phyloP scores from a whole-genome alignment of 257 asterid species.

The Echites panduratus region DNA sequence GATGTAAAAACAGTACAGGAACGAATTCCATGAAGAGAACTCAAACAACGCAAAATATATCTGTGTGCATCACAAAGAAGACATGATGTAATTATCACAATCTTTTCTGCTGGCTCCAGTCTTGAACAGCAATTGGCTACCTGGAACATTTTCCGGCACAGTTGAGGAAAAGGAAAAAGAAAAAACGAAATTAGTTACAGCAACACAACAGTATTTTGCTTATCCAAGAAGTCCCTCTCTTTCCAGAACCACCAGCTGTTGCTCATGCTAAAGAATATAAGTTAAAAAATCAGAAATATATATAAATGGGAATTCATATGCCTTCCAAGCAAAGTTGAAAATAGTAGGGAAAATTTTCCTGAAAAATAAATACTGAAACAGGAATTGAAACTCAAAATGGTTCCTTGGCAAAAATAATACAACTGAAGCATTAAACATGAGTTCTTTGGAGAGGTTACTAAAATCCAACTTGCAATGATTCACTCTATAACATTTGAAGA shows the following conservation, averaged over 20 bases:
- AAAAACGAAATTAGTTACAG: not conserved
- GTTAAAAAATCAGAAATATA: not conserved
- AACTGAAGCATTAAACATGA: not conserved
- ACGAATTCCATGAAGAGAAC: slow-evolving; percentile 44
- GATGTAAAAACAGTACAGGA: slow-evolving; percentile 69
- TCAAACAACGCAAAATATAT: slow-evolving; percentile 74
- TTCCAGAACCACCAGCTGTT: too few species aligned
- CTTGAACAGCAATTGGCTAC: slow-evolving; percentile 53
- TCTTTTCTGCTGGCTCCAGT: slow-evolving; percentile 50
- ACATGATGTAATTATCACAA: slow-evolving; percentile 74
- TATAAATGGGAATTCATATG: not conserved
- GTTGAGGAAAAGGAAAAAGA: slow-evolving; percentile 11
- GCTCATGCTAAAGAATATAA: not conserved
- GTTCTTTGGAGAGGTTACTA: not conserved
- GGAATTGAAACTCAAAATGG: not conserved
- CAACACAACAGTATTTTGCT: not conserved
- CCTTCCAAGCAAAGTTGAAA: slow-evolving; percentile 1
- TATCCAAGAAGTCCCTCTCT: too few species aligned
- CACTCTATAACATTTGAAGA: slow-evolving; percentile 3
- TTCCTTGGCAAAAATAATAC: not conserved
- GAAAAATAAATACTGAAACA: not conserved
- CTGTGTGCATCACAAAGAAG: slow-evolving; percentile 93
- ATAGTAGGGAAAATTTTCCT: not conserved
- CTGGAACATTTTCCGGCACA: slow-evolving; percentile 28
- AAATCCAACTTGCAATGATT: not conserved